phyloP scores from a whole-genome alignment of 164 flowering plant species.

The Warburgia ugandensis region DNA sequence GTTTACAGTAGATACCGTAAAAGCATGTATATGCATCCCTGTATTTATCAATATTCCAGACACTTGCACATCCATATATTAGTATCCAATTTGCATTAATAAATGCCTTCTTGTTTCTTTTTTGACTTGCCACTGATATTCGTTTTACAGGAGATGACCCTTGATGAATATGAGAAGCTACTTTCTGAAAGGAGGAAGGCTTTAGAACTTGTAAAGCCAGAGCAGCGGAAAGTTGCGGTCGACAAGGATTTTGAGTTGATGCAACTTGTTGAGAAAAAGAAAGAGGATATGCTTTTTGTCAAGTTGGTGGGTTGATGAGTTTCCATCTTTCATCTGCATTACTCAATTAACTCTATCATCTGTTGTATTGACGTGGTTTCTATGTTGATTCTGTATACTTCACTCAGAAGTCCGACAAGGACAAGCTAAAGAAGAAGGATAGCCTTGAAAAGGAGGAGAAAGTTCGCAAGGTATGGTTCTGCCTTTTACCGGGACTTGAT shows the following conservation, averaged over 20 bases:
- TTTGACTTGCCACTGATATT: too few relatives aligned
- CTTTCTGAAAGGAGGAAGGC: slow-evolving; percentile 27
- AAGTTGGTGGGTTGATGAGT: slow-evolving; percentile 27
- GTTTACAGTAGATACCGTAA: too few relatives aligned
- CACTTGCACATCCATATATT: too few relatives aligned
- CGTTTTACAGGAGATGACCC: slow-evolving; percentile 28
- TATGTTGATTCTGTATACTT: neutral
- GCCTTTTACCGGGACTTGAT: too few relatives aligned
- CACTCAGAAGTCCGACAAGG: slow-evolving; percentile 23
- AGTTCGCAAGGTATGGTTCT: slow-evolving; percentile 32
- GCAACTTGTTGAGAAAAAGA: slow-evolving; percentile 29
- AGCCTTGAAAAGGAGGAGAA: slow-evolving; percentile 27
- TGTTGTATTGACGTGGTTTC: neutral
- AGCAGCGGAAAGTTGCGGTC: slow-evolving; percentile 23
- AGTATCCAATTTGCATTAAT: too few relatives aligned
- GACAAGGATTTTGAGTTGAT: slow-evolving; percentile 31
- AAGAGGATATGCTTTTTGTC: slow-evolving; percentile 13
- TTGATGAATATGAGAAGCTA: slow-evolving; percentile 26
- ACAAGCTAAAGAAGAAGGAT: slow-evolving; percentile 25
- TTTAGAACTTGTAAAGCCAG: slow-evolving; percentile 18
- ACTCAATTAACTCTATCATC: too few relatives aligned
- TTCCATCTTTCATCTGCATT: neutral
- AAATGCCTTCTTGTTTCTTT: too few relatives aligned
- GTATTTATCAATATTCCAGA: too few relatives aligned
- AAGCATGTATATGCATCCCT: too few relatives aligned